These are phyloP conservation scores for Emmonsia crescens DNA, from an alignment of 2,329 filamentous ascomycete species.

Conservation along the genomic window DNA sequence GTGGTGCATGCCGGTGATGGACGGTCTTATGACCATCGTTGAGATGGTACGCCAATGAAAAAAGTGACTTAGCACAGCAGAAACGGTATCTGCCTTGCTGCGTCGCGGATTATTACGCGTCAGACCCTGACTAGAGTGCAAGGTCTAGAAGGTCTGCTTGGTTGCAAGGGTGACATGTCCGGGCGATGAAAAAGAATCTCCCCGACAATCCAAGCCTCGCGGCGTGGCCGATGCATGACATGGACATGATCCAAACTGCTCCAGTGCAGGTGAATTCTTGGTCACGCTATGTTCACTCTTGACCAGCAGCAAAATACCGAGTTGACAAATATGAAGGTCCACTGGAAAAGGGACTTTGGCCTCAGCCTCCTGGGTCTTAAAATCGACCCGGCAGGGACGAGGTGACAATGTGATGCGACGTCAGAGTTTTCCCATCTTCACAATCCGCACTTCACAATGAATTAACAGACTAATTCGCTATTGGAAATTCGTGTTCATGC, in stretches of 20 bases:
- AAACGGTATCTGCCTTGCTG: too few species aligned
- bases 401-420: not conserved
- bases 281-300: not conserved
- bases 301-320: not conserved
- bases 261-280: not conserved
- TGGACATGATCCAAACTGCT: not conserved
- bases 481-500: too few species aligned
- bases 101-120: too few species aligned
- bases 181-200: not conserved
- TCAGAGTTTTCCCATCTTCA: not conserved
- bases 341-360: not conserved
- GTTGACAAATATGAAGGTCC: not conserved
- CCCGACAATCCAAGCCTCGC: not conserved
- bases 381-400: not conserved
- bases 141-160: too few species aligned
- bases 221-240: not conserved
- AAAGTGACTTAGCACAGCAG: too few species aligned
- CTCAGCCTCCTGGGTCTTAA: not conserved
- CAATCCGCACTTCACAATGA: too few species aligned
- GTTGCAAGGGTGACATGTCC: not conserved
- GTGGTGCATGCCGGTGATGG: too few species aligned
- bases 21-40: too few species aligned
- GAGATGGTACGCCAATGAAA: too few species aligned
- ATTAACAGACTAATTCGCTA: too few species aligned
- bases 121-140: too few species aligned